Evolutionary conservation across 176 grass and related monocot species (phyloP).

Genomic region (Puccinellia tenuiflora): DNA sequence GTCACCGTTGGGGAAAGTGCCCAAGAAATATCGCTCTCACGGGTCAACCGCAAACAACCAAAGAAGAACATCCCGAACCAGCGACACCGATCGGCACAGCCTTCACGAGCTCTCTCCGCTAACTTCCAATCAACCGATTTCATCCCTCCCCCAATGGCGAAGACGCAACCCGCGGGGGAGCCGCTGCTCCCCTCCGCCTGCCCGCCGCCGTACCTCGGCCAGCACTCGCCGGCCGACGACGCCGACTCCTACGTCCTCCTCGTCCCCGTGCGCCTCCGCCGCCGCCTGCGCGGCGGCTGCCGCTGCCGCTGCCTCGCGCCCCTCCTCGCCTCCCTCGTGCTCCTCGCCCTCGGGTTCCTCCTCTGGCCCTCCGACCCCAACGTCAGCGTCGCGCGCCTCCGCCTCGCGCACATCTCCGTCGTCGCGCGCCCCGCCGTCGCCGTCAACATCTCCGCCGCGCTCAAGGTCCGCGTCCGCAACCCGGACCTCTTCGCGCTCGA

Average conservation of each 20-base stretch:
- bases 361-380: slow-evolving; percentile 65
- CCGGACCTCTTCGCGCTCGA: slow-evolving; percentile 62
- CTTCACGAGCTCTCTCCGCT: background rate
- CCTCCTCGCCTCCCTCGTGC: slow-evolving; percentile 5
- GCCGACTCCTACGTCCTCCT: slow-evolving; percentile 28
- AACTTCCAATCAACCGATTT: slow-evolving; percentile 19
- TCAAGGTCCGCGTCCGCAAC: slow-evolving; percentile 54
- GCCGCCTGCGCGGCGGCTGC: slow-evolving; percentile 28
- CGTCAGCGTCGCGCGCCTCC: slow-evolving; percentile 52
- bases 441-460: slow-evolving; percentile 42
- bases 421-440: slow-evolving; percentile 39
- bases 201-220: slow-evolving; percentile 20
- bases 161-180: slow-evolving; percentile 13
- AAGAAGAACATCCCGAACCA: too few relatives aligned
- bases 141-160: slow-evolving; percentile 37
- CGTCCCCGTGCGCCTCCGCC: slow-evolving; percentile 45
- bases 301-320: slow-evolving; percentile 21
- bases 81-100: background rate
- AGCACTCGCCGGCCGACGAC: background rate
- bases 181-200: slow-evolving; percentile 44
- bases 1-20: background rate
- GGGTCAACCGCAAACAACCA: background rate
- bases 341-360: slow-evolving; percentile 41
- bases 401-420: slow-evolving; percentile 50
- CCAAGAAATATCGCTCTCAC: background rate